Base-by-base conservation (phyloP, 345 rosid species). In the Corchorus capsularis region DNA sequence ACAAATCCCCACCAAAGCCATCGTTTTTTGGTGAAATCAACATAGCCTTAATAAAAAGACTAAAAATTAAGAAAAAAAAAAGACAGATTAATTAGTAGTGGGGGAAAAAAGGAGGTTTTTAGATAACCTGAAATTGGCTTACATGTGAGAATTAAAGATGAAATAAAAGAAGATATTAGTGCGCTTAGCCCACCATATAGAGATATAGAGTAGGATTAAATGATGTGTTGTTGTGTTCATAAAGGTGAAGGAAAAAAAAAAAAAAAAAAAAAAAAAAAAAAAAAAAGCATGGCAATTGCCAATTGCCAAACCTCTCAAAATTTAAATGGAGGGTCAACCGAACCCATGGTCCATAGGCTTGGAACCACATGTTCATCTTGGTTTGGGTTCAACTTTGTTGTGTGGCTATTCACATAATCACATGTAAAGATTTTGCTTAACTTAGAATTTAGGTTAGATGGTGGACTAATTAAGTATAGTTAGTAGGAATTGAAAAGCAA, bases 1-100 rank as follows among this genome's bases (percentile, higher is more conserved):
- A 54, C 79, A 66, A 72, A 75, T 72, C 46, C 79, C 80, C 86
- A 85, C 79, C 78, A 78, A 20, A 57, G 19, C 54, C 47, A 68
- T 52, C 67, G 39, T 35, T n/a, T n/a, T n/a, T n/a, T 3, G 69
- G 63, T 16, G 54, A 22, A 45, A 56, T 19, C 71, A 61, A 68
- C 12, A 43, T 46, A 60, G 59, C 17, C 8, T 27, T 41, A 66
- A 32, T 47, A 16, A 79, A 66, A 12, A 12, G n/a, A 22, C 45
- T 2, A 67, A 76, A 59, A 45, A 12, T 14, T 32, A 32, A 20
- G 16, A n/a, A 50, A 65, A 47, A 20, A 22, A n/a, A 50, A 65
- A 47, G 45, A 55, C 46, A 60, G n/a, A 43, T 35, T 10, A 66
- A 43, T 35, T 10, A 66, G 66, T 68, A 80, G 85, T 85, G 85